Percentiles rank a stretch among this genome's conserved stretches.
Conservation (phyloP, 768 basidiomycete genomes). For the Termitomyces sp. region DNA sequence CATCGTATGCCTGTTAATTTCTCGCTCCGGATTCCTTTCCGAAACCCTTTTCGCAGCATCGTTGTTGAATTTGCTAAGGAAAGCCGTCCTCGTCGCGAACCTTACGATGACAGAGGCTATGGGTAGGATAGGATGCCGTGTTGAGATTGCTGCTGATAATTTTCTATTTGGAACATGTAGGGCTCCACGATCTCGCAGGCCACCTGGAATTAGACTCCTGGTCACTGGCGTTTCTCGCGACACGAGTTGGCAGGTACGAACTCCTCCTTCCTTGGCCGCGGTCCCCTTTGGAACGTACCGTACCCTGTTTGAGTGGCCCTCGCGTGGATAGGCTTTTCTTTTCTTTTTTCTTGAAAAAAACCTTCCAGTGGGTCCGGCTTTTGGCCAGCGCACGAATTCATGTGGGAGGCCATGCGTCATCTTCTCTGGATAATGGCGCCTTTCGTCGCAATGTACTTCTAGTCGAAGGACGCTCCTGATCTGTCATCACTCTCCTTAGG, state of each 20-base stretch:
- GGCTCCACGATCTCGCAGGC: slow-evolving; percentile 65
- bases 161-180: slow-evolving; percentile 20
- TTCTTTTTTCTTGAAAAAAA: slow-evolving; percentile 8
- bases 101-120: slow-evolving; percentile 56
- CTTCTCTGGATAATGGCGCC: slow-evolving; percentile 16
- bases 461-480: slow-evolving; percentile 38
- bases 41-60: slow-evolving; percentile 47
- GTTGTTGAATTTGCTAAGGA: slow-evolving; percentile 97
- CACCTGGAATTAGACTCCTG: slow-evolving; percentile 76
- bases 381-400: slow-evolving; percentile 9
- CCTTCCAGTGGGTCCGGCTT: slow-evolving; percentile 13
- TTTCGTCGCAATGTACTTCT: slow-evolving; percentile 19
- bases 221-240: slow-evolving; percentile 90
- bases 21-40: background rate
- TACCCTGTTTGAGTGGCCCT: slow-evolving; percentile 18
- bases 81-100: slow-evolving; percentile 76
- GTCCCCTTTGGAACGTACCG: slow-evolving; percentile 15
- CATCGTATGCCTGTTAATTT: slow-evolving; percentile 46
- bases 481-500: slow-evolving; percentile 56
- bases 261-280: slow-evolving; percentile 22
- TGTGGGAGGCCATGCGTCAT: slow-evolving; percentile 9
- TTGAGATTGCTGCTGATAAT: slow-evolving; percentile 4
- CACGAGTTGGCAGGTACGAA: slow-evolving; percentile 97
- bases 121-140: slow-evolving; percentile 38
- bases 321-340: slow-evolving; percentile 13